Base-by-base conservation (phyloP, 2,329 filamentous ascomycete species). In the Waltergamsia citrina region DNA sequence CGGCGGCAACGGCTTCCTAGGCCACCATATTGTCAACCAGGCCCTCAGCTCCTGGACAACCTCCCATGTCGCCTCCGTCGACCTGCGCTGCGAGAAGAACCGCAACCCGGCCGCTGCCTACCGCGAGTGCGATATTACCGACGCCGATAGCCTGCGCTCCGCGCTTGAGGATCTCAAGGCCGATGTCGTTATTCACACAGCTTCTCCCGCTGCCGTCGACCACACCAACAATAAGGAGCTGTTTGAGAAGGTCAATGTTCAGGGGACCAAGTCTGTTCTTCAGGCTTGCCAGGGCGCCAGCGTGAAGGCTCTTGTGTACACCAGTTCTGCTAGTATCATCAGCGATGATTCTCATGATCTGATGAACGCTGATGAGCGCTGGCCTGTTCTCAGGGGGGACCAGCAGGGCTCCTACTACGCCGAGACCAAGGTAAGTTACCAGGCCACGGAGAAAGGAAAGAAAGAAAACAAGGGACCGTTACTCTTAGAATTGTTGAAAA, bases 181-280 rank as follows among this genome's bases (percentile, higher is more conserved):
- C 15, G 78, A 87, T 51, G 74, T 93, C 11, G 85, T 98, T 33
- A 81, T 96, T 49, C 90, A 98, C 60, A 94, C 88, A 3, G 92
- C 90, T 15, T 85, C 80, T 22, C 84, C 85, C 25, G 58, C 68
- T 17, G 69, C 73, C 52, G 62, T 71, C 59, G 57, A 56, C 49
- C 49, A 66, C 54, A 59, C 63, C 50, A 58, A 71, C 50, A 58
- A 68, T 47, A 67, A 79, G 43, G 69, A 72, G 14, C 60, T 85
- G 23, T 81, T 92, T 54, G 74, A 75, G 48, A 80, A 78, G 54
- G 83, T 96, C 52, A 98, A 96, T 56, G 80, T 94, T 34, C 80
- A 86, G 33, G 90, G 90, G 33, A 95, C 92, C 11, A 69, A 68
- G 43, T 78, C 81, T 43, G 72, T 95, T 32, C 65, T 96, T 35